phyloP scores from a whole-genome alignment of 164 flowering plant genomes.

The Litsea cubeba region DNA sequence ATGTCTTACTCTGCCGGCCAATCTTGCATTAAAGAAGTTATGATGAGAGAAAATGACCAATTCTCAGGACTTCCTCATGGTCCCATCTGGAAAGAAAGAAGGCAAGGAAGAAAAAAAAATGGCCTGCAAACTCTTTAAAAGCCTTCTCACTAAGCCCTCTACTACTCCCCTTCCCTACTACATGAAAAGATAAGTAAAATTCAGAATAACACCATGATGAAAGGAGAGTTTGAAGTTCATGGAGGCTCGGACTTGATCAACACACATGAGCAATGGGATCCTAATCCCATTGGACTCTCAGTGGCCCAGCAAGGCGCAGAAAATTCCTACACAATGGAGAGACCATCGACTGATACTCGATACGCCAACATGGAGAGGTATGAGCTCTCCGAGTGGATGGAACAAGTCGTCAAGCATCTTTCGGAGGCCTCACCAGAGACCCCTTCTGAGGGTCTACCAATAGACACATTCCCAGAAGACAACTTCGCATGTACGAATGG shows the following conservation, averaged over 20 bases:
- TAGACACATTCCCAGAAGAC: constrained; percentile 13
- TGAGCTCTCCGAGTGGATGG: constrained; percentile 69
- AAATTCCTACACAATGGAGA: constrained; percentile 5
- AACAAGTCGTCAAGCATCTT: constrained; percentile 49
- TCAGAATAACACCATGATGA: constrained; percentile 15
- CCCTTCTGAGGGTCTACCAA: constrained; percentile 3
- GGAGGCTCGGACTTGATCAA: constrained; percentile 35
- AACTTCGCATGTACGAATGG: constrained; percentile 7
- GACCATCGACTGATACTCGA: constrained; percentile 15
- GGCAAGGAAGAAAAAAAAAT: not conserved
- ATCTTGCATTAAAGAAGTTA: constrained; percentile 20
- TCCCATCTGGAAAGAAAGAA: not conserved
- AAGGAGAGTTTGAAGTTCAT: constrained; percentile 38
- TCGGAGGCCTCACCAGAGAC: constrained; percentile 38
- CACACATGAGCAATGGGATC: constrained; percentile 47
- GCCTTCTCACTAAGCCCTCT: not conserved
- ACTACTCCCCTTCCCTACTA: not conserved
- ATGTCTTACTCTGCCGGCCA: constrained; percentile 41
- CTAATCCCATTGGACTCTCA: constrained; percentile 11
- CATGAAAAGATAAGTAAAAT: not conserved
- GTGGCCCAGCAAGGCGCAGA: not conserved
- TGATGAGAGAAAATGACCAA: constrained; percentile 11
- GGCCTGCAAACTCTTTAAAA: constrained; percentile 17
- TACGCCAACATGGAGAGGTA: constrained; percentile 20
- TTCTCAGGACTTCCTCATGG: constrained; percentile 11